phyloP scores from a whole-genome alignment of 1,139 yeast species.

The Pneumocystis carinii region DNA sequence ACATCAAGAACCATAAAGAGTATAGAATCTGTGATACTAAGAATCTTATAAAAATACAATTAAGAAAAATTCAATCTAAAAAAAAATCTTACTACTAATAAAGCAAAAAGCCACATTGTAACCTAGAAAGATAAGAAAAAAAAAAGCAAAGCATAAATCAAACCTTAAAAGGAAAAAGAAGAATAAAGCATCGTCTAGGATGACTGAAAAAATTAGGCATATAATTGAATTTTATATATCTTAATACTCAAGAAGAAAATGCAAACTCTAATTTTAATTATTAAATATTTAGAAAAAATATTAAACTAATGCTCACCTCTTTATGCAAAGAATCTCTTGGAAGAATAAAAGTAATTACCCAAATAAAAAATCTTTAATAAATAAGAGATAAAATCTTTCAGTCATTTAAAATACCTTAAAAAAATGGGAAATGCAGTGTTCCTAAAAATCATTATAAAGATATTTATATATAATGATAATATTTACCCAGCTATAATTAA shows the following conservation, averaged over 20 bases:
- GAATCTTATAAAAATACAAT: constrained; percentile 9
- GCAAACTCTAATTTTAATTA: neutral
- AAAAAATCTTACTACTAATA: constrained; percentile 35
- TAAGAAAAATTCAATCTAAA: neutral
- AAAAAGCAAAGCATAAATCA: neutral
- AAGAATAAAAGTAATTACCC: neutral
- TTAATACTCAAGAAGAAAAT: constrained; percentile 4
- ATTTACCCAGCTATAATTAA: constrained; percentile 11
- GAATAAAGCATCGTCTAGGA: constrained; percentile 90
- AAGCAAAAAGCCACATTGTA: constrained; percentile 82
- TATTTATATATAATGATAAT: neutral
- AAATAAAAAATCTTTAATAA: neutral
- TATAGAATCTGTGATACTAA: constrained; percentile 64
- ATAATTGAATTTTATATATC: neutral
- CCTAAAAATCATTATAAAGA: constrained; percentile 1
- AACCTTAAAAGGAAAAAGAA: constrained; percentile 63
- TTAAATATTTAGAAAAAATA: neutral
- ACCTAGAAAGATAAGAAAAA: constrained; percentile 27
- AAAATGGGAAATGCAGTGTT: constrained; percentile 13
- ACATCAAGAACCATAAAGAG: constrained; percentile 67
- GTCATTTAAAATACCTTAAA: constrained; percentile 3
- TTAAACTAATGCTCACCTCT: constrained; percentile 1
- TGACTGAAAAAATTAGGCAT: constrained; percentile 48
- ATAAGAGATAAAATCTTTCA: neutral
- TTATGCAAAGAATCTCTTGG: constrained; percentile 8